Evolutionary conservation across 192 early-diverging fungal genomes (phyloP).

Genomic region (Backusella macrospora): DNA sequence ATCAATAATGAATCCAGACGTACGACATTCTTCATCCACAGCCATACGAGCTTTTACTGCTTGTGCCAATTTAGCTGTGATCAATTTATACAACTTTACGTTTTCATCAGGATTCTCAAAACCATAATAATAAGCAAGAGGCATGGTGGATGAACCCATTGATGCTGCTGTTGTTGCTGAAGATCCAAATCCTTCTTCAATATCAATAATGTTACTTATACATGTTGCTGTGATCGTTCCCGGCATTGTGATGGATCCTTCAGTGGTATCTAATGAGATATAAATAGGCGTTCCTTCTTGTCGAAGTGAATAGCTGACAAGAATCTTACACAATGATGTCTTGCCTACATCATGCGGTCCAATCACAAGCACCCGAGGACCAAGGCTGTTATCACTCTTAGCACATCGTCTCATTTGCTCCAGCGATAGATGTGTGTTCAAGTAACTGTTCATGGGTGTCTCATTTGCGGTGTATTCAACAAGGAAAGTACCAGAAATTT

Average conservation of each 20-base stretch:
- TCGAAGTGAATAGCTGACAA: slow-evolving; percentile 86
- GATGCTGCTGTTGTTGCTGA: slow-evolving; percentile 68
- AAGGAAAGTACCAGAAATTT: slow-evolving; percentile 62
- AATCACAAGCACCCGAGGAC: slow-evolving; percentile 76
- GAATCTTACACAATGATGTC: slow-evolving; percentile 80
- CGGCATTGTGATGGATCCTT: slow-evolving; percentile 85
- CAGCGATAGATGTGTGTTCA: slow-evolving; percentile 88
- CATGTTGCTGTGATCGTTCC: slow-evolving; percentile 82
- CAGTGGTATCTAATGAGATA: slow-evolving; percentile 85
- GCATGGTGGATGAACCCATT: slow-evolving; percentile 67
- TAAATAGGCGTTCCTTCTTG: slow-evolving; percentile 76
- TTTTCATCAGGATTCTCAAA: slow-evolving; percentile 77
- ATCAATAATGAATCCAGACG: slow-evolving; percentile 84
- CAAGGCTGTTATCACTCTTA: slow-evolving; percentile 40
- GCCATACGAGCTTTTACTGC: slow-evolving; percentile 66
- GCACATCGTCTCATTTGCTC: slow-evolving; percentile 72
- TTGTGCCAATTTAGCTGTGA: slow-evolving; percentile 64
- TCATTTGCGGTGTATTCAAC: slow-evolving; percentile 93
- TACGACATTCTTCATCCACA: slow-evolving; percentile 61
- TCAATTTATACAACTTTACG: slow-evolving; percentile 73
- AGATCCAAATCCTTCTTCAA: slow-evolving; percentile 81
- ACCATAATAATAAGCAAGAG: slow-evolving; percentile 92
- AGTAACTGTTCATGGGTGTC: slow-evolving; percentile 90
- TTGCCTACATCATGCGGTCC: slow-evolving; percentile 95
- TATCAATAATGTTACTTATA: slow-evolving; percentile 76